Percentiles rank a stretch among this genome's conserved stretches.
These are phyloP conservation scores for Eragrostis curvula DNA, from an alignment of 176 grass and related monocot species.

Conservation along the genomic window DNA sequence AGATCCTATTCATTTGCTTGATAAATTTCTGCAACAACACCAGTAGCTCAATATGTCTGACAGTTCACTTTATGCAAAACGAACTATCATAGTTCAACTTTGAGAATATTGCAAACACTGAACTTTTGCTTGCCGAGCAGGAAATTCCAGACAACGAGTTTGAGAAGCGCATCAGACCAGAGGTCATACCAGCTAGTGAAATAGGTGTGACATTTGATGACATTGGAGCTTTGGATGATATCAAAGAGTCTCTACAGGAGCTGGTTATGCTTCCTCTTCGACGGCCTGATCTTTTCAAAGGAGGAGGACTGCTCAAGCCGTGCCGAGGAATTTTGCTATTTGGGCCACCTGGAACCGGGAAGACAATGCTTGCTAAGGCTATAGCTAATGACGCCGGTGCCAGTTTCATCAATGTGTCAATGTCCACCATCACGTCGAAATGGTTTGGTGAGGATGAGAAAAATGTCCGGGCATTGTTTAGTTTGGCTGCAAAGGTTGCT, in stretches of 20 bases:
- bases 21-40: background rate
- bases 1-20: background rate
- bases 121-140: slow-evolving; percentile 47
- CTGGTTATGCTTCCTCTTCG: slow-evolving; percentile 97
- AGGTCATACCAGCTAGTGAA: slow-evolving; percentile 88
- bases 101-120: background rate
- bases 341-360: slow-evolving; percentile 94
- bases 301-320: slow-evolving; percentile 91
- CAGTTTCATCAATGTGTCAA: slow-evolving; percentile 96
- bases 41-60: background rate
- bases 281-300: slow-evolving; percentile 91
- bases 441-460: slow-evolving; percentile 99
- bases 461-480: slow-evolving; percentile 92
- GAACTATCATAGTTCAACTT: background rate
- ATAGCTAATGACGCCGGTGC: slow-evolving; percentile 97
- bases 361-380: slow-evolving; percentile 99
- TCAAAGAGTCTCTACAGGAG: slow-evolving; percentile 97
- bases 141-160: slow-evolving; percentile 98
- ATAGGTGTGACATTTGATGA: slow-evolving; percentile 97
- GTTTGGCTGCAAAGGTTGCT: slow-evolving; percentile 86
- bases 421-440: slow-evolving; percentile 98
- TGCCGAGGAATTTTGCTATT: slow-evolving; percentile 91
- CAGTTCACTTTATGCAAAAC: background rate
- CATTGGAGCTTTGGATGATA: slow-evolving; percentile 89
- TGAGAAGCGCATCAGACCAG: slow-evolving; percentile 92